Percentiles rank a stretch among this genome's conserved stretches.
Conservation (phyloP, 2,329 filamentous ascomycete genomes). For the Pestalotiopsis sp. region DNA sequence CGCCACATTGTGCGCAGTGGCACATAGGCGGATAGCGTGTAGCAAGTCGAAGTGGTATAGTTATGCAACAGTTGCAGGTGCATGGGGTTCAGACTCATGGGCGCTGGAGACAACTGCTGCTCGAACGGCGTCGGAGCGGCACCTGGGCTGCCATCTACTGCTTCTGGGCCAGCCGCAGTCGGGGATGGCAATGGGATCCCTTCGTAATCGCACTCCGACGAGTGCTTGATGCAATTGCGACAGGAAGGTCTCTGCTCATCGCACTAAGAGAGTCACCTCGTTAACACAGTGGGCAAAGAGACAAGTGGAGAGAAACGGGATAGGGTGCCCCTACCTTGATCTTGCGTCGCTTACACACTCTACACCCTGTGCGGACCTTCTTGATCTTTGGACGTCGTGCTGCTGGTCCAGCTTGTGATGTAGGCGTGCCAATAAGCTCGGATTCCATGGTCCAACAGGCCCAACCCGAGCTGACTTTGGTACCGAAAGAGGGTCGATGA, state of each 20-base stretch:
- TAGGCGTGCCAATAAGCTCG: background rate
- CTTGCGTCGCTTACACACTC: background rate
- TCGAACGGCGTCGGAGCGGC: background rate
- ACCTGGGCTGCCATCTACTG: background rate
- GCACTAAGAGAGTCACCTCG: background rate
- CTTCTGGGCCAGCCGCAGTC: background rate
- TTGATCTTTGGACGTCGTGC: background rate
- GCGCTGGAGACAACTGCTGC: background rate
- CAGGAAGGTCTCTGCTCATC: background rate
- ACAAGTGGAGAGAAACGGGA: background rate
- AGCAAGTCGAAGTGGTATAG: background rate
- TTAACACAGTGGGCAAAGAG: background rate
- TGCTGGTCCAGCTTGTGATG: background rate
- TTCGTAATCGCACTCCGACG: background rate
- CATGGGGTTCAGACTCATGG: background rate
- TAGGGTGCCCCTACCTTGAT: background rate
- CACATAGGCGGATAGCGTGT: background rate
- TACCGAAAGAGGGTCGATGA: background rate
- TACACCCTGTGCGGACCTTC: background rate
- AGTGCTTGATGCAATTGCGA: constrained; percentile 4
- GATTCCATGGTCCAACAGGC: background rate
- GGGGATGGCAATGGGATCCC: background rate
- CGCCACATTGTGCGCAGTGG: background rate
- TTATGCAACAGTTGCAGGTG: constrained; percentile 1
- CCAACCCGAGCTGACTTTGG: background rate